Percentiles rank a stretch among this genome's conserved stretches.
phyloP scores from a whole-genome alignment of 306 rosid genomes.

The Castanopsis chinensis region DNA sequence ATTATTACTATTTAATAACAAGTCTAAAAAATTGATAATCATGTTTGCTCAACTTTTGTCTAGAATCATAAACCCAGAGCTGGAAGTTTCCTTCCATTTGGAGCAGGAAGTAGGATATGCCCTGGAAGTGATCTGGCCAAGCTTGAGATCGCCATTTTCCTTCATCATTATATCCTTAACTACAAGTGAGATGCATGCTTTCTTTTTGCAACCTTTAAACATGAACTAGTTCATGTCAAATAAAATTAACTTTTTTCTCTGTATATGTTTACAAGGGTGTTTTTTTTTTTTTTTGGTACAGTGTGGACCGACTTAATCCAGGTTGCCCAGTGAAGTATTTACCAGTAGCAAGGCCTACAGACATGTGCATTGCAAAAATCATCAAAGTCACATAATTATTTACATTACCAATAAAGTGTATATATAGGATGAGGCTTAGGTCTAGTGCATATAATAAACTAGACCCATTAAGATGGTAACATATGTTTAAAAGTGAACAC shows the following conservation, averaged over 20 bases:
- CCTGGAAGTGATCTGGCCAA: constrained; percentile 64
- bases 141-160: constrained; percentile 54
- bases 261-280: too few relatives aligned
- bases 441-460: too few relatives aligned
- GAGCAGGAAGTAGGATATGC: constrained; percentile 57
- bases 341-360: constrained; percentile 52
- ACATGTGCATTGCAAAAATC: constrained; percentile 62
- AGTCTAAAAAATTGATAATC: too few relatives aligned
- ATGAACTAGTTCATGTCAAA: not conserved
- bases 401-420: not conserved
- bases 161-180: constrained; percentile 59
- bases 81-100: constrained; percentile 63
- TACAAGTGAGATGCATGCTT: constrained; percentile 35
- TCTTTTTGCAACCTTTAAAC: not conserved
- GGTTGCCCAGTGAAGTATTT: constrained; percentile 34
- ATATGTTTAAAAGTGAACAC: too few relatives aligned
- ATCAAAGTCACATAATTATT: constrained; percentile 22
- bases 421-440: too few relatives aligned
- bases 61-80: constrained; percentile 48
- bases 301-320: constrained; percentile 56
- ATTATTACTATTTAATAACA: too few relatives aligned
- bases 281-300: constrained; percentile 7
- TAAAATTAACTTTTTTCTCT: too few relatives aligned
- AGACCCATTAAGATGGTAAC: too few relatives aligned
- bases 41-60: not conserved